Base-by-base conservation (phyloP, 1,284 basidiomycete species). In the Ustilago curta region DNA sequence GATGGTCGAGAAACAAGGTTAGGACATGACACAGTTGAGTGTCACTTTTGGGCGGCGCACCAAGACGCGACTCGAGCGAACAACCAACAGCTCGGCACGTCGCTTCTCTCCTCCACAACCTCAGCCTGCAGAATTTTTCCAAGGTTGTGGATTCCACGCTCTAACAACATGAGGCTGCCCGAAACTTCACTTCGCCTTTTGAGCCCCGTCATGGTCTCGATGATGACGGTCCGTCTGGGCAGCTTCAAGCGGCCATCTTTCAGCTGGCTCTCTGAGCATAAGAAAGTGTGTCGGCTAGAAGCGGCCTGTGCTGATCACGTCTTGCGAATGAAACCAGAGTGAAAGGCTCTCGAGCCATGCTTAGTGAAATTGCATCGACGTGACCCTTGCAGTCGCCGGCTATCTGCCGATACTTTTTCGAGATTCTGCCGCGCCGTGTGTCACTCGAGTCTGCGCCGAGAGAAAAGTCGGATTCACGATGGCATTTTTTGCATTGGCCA, bases 1-100 rank as follows among this genome's bases (percentile, higher is more conserved):
- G 49, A 37, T 23, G 6, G 49, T 31, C 31, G 47, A 44, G 42
- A 51, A 51, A 51, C 35, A 53, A 31, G 16, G 35, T 37, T 14
- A 37, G 35, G 16, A 37, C 14, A 16, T 14, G 14, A 12, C 35
- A 40, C 31, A 57, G 55, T 49, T 49, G 55, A 56, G 43, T 56
- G 31, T 32, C 9, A 32, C 31, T 56, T 56, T 42, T 6, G 3
- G 1, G n/a, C n/a, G 49, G 35, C 23, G 37, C 37, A n/a, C 7
- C 50, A 19, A 27, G 54, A 56, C 54, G 43, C 54, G 54, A 47
- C 44, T 37, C 43, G 27, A 47, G 35, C 35, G 6, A 5, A 42
- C n/a, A 25, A 54, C 29, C 52, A 54, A 53, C 52, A 53, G 52
- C 16, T 16, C 45, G 12, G 14, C 31, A 44, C 11, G 21, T 12